A percentile compares a stretch with the other conserved stretches of the same genome.
Conservation (phyloP, 306 rosid species). For the Sesbania bispinosa region DNA sequence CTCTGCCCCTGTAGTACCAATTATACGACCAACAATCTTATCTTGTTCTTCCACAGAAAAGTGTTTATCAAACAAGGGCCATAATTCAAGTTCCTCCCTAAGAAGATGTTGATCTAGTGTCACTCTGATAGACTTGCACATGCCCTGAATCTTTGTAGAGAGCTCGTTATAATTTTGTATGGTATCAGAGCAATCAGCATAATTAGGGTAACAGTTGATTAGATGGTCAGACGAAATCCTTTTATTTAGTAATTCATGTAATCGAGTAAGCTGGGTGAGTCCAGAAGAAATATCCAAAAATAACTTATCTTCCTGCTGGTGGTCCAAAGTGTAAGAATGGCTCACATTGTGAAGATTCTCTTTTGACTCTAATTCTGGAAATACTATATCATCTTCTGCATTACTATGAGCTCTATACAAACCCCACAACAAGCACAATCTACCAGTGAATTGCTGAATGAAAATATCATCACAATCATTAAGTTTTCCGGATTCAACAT, state of each 20-base stretch:
- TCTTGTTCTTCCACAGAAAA: constrained; percentile 94
- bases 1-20: constrained; percentile 97
- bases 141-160: constrained; percentile 91
- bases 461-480: constrained; percentile 64
- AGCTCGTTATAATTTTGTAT: constrained; percentile 58
- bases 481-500: constrained; percentile 90
- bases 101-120: constrained; percentile 87
- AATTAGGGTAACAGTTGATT: no score
- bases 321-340: constrained; percentile 87
- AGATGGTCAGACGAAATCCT: constrained; percentile 37
- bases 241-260: no score
- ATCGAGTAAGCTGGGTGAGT: no score
- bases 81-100: constrained; percentile 87
- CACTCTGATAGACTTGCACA: constrained; percentile 87
- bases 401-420: constrained; percentile 93
- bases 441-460: constrained; percentile 70
- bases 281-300: constrained; percentile 69
- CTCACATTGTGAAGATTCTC: constrained; percentile 91
- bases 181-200: no score
- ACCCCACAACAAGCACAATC: constrained; percentile 93
- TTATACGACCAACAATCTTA: constrained; percentile 80
- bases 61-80: constrained; percentile 87
- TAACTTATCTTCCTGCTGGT: constrained; percentile 84
- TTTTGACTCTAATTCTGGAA: constrained; percentile 90
- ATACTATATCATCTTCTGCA: constrained; percentile 95